Percentiles rank a stretch among this genome's conserved stretches.
Conservation (phyloP, 2,329 filamentous ascomycete species). For the Tolypocladium tundrense region DNA sequence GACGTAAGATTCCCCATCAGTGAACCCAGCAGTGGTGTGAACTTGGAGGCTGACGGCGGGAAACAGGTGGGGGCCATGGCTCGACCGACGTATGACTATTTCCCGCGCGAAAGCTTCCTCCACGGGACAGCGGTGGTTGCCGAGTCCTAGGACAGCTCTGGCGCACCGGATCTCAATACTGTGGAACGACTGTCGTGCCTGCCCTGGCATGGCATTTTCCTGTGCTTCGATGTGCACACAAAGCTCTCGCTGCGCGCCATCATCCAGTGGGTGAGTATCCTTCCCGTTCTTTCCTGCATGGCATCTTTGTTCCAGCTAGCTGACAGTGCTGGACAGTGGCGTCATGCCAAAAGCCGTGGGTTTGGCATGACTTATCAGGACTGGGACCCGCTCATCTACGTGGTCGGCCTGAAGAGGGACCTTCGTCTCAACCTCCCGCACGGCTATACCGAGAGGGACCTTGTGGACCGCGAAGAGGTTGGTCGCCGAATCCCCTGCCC, state of each 20-base stretch:
- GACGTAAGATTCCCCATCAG: slow-evolving; percentile 16
- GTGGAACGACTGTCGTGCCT: slow-evolving; percentile 24
- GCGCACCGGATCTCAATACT: slow-evolving; percentile 24
- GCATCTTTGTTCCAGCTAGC: neutral
- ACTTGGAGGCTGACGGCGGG: slow-evolving; percentile 13
- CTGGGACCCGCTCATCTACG: neutral
- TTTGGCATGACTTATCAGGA: neutral
- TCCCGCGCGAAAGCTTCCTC: slow-evolving; percentile 16
- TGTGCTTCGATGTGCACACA: slow-evolving; percentile 28
- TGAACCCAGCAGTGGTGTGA: neutral
- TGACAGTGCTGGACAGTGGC: neutral
- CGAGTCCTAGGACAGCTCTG: slow-evolving; percentile 31
- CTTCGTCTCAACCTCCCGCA: neutral
- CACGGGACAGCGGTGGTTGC: slow-evolving; percentile 14
- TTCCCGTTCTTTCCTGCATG: neutral
- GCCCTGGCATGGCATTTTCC: slow-evolving; percentile 25
- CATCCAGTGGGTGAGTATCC: slow-evolving; percentile 21
- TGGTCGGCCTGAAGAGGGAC: neutral
- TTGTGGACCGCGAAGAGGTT: neutral
- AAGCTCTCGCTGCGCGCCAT: slow-evolving; percentile 22
- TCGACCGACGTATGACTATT: slow-evolving; percentile 24
- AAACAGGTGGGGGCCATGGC: slow-evolving; percentile 14
- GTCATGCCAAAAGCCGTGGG: neutral
- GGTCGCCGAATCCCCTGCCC: neutral
- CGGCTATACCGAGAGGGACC: neutral